Percentiles rank a stretch among this genome's conserved stretches.
These are phyloP conservation scores for Phlebiopsis flavidoalba DNA, from an alignment of 768 basidiomycete species.

Conservation along the genomic window DNA sequence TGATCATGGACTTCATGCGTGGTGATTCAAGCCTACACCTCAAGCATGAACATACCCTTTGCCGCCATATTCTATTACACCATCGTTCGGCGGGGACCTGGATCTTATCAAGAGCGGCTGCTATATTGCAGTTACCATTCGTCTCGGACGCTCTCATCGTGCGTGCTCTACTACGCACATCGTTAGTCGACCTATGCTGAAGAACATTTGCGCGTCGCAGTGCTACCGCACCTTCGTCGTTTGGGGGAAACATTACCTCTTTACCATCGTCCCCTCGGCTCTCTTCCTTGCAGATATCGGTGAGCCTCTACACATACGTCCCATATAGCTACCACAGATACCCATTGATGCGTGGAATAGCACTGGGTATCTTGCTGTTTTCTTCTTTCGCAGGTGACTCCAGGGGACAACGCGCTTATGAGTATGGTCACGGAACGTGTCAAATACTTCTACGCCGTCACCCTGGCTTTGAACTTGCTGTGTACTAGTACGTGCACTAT, in stretches of 20 bases:
- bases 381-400: slow-evolving; percentile 12
- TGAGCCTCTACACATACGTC: slow-evolving; percentile 9
- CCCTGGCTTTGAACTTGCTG: slow-evolving; percentile 22
- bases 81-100: slow-evolving; percentile 16
- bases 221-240: slow-evolving; percentile 23
- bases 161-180: not conserved
- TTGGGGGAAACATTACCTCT: slow-evolving; percentile 18
- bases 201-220: slow-evolving; percentile 10
- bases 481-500: slow-evolving; percentile 21
- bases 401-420: slow-evolving; percentile 19
- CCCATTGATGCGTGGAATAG: not conserved
- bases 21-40: slow-evolving; percentile 21
- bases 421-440: slow-evolving; percentile 17
- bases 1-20: slow-evolving; percentile 22
- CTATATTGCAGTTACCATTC: slow-evolving; percentile 21
- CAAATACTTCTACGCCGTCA: slow-evolving; percentile 23
- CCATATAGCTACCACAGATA: not conserved
- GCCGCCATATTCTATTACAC: slow-evolving; percentile 18
- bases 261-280: slow-evolving; percentile 18
- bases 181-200: not conserved
- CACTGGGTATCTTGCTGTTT: slow-evolving; percentile 8
- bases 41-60: slow-evolving; percentile 8
- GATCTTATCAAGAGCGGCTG: slow-evolving; percentile 24
- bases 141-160: slow-evolving; percentile 27
- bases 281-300: slow-evolving; percentile 25